Evolutionary conservation across 2,329 filamentous ascomycete genomes (phyloP).

Genomic region (Apiospora marii): DNA sequence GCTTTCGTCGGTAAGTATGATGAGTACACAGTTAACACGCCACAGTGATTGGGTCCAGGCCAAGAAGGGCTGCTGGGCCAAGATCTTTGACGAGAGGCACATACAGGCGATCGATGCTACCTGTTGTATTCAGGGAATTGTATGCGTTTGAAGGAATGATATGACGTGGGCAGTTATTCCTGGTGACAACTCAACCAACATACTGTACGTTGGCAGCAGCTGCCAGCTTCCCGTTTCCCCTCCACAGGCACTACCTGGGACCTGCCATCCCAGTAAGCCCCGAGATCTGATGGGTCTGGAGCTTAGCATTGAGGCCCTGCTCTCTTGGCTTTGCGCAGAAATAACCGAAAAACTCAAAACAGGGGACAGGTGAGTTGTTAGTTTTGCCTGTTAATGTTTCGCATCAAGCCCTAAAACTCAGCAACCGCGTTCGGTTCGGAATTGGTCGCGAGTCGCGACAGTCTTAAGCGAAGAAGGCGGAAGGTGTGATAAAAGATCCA

Average conservation of each 20-base stretch:
- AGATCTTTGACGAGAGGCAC: not conserved
- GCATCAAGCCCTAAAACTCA: not conserved
- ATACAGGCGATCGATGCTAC: not conserved
- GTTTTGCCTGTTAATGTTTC: not conserved
- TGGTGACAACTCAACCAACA: conserved; percentile 1
- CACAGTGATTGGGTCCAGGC: conserved; percentile 1
- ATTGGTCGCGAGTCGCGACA: not conserved
- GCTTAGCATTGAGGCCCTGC: not conserved
- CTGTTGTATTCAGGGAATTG: not conserved
- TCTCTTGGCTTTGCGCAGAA: not conserved
- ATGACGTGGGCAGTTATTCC: not conserved
- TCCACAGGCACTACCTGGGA: not conserved
- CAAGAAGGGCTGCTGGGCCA: not conserved
- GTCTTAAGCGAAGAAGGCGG: not conserved
- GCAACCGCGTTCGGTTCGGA: not conserved
- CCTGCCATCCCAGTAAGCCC: not conserved
- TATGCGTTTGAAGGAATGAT: not conserved
- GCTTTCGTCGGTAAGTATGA: not conserved
- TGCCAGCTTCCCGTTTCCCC: not conserved
- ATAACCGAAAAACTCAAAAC: conserved; percentile 17
- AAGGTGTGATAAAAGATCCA: not conserved
- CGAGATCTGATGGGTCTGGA: not conserved
- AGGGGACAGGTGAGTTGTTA: not conserved
- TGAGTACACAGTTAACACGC: not conserved
- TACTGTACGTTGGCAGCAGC: not conserved